Evolutionary conservation across 2,329 filamentous ascomycete genomes (phyloP), one percentile per base, ranked within the genome.

Genomic region (Penicillium sp.): DNA sequence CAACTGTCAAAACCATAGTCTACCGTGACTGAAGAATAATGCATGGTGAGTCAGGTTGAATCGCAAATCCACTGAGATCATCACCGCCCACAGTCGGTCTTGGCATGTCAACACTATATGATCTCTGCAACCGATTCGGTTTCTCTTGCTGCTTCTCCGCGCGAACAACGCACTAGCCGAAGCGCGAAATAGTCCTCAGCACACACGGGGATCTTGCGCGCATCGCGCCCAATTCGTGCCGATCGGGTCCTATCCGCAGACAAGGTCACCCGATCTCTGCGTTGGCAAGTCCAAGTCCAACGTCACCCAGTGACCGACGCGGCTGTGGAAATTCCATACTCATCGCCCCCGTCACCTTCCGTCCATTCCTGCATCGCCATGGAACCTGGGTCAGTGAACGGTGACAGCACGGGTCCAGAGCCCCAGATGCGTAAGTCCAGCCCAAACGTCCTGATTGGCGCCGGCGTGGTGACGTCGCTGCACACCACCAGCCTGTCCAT

Each of bases 251-350:
- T 54, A 60, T 61, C 57, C 39, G 19, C 28, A 26, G 41, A n/a
- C 33, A 43, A 47, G 51, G 60, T 63, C 60, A 63, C 58, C 60
- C 49, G 60, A 60, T 60, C 59, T 58, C 54, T 63, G 60, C 46
- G 60, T 54, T 63, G 60, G 58, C 60, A 60, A 32, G 43, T 52
- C 45, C 44, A 53, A 50, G 46, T 43, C 52, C 45, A 43, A 36
- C 32, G 6, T n/a, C 6, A 27, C 25, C 25, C 14, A n/a, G 4
- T 27, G 11, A n/a, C 25, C 25, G 14, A 4, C n/a, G n/a, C n/a
- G n/a, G n/a, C n/a, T n/a, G n/a, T n/a, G n/a, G n/a, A n/a, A n/a
- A n/a, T n/a, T n/a, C n/a, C n/a, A n/a, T n/a, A n/a, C 17, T 32
- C 29, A 13, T 23, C 15, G 20, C 43, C 29, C 35, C 32, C 30